Conservation (phyloP, 2,329 filamentous ascomycete genomes). For the Xylariaceae sp. region DNA sequence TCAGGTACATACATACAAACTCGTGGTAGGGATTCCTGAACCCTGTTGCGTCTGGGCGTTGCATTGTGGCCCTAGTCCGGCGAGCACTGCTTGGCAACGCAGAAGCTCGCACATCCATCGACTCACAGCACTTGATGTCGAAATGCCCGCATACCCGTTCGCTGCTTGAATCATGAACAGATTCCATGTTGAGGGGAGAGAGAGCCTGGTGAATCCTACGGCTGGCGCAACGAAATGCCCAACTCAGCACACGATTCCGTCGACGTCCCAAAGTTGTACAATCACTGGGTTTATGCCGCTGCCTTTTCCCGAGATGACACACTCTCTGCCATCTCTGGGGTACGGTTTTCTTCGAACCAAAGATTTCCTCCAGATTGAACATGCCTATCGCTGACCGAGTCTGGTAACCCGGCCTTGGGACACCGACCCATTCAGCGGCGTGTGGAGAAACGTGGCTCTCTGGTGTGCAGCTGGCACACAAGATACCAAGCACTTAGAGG, state of each 20-base stretch:
- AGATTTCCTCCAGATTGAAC: slow-evolving; percentile 15
- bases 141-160: too few species aligned
- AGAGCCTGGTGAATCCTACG: not conserved
- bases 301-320: too few species aligned
- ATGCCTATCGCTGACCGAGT: not conserved
- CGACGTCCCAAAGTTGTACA: not conserved
- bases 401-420: not conserved
- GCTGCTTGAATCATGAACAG: too few species aligned
- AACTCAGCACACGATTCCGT: not conserved
- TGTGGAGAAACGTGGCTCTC: too few species aligned
- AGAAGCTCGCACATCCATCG: slow-evolving; percentile 11
- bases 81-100: not conserved
- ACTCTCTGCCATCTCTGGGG: too few species aligned
- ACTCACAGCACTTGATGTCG: slow-evolving; percentile 7
- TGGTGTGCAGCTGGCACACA: too few species aligned
- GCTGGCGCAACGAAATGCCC: not conserved
- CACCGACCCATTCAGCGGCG: too few species aligned
- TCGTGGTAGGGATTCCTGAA: slow-evolving; percentile 12
- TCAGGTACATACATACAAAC: too few species aligned
- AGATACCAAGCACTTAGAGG: too few species aligned
- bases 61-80: slow-evolving; percentile 14
- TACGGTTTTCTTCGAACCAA: slow-evolving; percentile 1
- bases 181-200: too few species aligned
- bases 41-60: slow-evolving; percentile 17
- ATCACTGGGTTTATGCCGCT: too few species aligned